Evolutionary conservation across 1,284 basidiomycete species (phyloP).

Genomic region (Rugosomyces carneus): DNA sequence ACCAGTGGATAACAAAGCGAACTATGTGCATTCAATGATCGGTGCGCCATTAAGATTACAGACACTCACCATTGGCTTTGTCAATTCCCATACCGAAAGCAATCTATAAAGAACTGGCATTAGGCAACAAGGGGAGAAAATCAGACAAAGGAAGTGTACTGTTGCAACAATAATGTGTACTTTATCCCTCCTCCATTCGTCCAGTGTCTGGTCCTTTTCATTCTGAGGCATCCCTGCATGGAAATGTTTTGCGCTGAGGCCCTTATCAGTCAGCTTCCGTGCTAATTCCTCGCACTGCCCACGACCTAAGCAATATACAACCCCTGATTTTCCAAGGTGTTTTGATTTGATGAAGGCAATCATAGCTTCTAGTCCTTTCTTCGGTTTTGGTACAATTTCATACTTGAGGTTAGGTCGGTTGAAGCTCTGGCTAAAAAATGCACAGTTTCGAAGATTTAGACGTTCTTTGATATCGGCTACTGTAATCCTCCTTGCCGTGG

Average conservation of each 20-base stretch:
- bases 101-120: slow-evolving; percentile 37
- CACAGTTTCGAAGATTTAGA: slow-evolving; percentile 56
- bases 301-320: slow-evolving; percentile 81
- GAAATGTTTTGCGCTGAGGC: slow-evolving; percentile 73
- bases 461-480: slow-evolving; percentile 74
- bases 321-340: slow-evolving; percentile 65
- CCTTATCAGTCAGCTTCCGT: slow-evolving; percentile 35
- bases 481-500: slow-evolving; percentile 80
- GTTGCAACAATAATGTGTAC: slow-evolving; percentile 91
- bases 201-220: slow-evolving; percentile 64
- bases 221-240: slow-evolving; percentile 74
- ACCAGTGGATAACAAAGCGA: slow-evolving; percentile 43
- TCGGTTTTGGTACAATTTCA: slow-evolving; percentile 63
- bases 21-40: slow-evolving; percentile 25
- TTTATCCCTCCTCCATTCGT: slow-evolving; percentile 70
- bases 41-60: not conserved
- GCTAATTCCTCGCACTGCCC: slow-evolving; percentile 80
- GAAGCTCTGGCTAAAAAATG: slow-evolving; percentile 77
- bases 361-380: slow-evolving; percentile 61
- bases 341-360: slow-evolving; percentile 62
- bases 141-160: slow-evolving; percentile 29
- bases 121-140: not conserved
- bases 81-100: slow-evolving; percentile 99
- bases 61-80: slow-evolving; percentile 57
- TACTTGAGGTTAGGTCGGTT: slow-evolving; percentile 90